Evolutionary conservation across 2,329 filamentous ascomycete species (phyloP).

Genomic region (Fusarium buharicum): DNA sequence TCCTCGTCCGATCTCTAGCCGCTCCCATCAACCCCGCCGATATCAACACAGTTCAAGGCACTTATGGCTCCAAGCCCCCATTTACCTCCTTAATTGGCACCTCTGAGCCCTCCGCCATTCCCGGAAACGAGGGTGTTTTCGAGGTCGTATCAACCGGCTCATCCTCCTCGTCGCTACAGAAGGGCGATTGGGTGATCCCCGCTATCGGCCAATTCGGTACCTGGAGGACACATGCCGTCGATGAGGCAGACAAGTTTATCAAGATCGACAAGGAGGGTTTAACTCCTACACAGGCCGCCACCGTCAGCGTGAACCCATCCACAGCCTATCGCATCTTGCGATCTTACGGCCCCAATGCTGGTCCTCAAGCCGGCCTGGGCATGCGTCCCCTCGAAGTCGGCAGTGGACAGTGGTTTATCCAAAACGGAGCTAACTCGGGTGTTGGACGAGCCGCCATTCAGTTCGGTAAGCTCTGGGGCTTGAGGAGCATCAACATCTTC

Average conservation of each 20-base stretch:
- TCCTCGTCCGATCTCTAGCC: slow-evolving; percentile 88
- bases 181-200: slow-evolving; percentile 95
- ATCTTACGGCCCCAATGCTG: slow-evolving; percentile 71
- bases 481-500: slow-evolving; percentile 90
- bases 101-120: slow-evolving; percentile 76
- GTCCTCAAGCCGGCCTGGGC: slow-evolving; percentile 57
- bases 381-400: slow-evolving; percentile 58
- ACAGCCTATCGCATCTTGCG: slow-evolving; percentile 94
- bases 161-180: slow-evolving; percentile 63
- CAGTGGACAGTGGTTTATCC: slow-evolving; percentile 87
- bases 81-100: slow-evolving; percentile 84
- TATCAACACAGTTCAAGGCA: slow-evolving; percentile 97
- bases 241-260: slow-evolving; percentile 66
- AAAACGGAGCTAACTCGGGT: slow-evolving; percentile 95
- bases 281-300: slow-evolving; percentile 81
- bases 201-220: slow-evolving; percentile 86
- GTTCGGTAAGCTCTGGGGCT: slow-evolving; percentile 84
- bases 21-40: slow-evolving; percentile 96
- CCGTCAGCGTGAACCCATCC: slow-evolving; percentile 90
- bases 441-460: slow-evolving; percentile 94
- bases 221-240: slow-evolving; percentile 90
- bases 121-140: slow-evolving; percentile 92
- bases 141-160: slow-evolving; percentile 81
- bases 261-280: slow-evolving; percentile 78
- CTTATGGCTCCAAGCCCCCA: slow-evolving; percentile 86